phyloP scores from a whole-genome alignment of 2,329 filamentous ascomycete species.

The Tolypocladium endophyticum region DNA sequence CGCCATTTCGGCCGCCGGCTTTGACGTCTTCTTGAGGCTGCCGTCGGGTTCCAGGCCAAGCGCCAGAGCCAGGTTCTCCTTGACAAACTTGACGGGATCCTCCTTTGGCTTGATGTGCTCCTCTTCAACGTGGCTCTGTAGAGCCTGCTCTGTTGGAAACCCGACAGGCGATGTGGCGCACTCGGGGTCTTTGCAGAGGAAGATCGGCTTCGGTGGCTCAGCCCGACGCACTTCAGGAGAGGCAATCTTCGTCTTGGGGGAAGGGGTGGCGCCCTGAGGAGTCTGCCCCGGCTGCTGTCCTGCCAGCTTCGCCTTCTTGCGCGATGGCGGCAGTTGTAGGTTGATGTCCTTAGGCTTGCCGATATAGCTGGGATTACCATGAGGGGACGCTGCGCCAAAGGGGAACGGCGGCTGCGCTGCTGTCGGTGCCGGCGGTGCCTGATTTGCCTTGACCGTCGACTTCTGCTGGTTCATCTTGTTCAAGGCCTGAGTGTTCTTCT shows the following conservation, averaged over 20 bases:
- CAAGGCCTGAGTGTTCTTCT: constrained; percentile 39
- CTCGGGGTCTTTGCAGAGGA: constrained; percentile 41
- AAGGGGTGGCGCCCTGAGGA: constrained; percentile 29
- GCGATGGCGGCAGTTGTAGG: constrained; percentile 44
- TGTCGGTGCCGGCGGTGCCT: constrained; percentile 46
- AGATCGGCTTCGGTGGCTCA: constrained; percentile 29
- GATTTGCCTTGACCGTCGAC: constrained; percentile 30
- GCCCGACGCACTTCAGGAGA: constrained; percentile 33
- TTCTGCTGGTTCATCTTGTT: constrained; percentile 32
- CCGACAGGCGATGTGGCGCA: constrained; percentile 40
- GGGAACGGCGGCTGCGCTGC: constrained; percentile 45
- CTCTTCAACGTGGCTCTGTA: constrained; percentile 43
- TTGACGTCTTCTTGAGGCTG: constrained; percentile 23
- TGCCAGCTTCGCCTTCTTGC: constrained; percentile 45
- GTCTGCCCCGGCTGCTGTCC: constrained; percentile 26
- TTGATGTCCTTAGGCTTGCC: constrained; percentile 41
- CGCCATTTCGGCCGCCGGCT: constrained; percentile 15
- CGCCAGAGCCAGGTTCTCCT: constrained; percentile 36
- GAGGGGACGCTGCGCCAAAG: constrained; percentile 45
- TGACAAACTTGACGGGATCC: constrained; percentile 42
- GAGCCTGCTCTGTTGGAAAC: constrained; percentile 44
- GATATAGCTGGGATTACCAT: constrained; percentile 47
- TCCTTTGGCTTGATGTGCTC: constrained; percentile 47
- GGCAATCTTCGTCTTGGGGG: constrained; percentile 35
- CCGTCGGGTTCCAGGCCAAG: constrained; percentile 44